A percentile compares a stretch with the other conserved stretches of the same genome.
These are phyloP conservation scores for Phytophthora rubi DNA, from an alignment of 352 stramenopile species.

Conservation along the genomic window DNA sequence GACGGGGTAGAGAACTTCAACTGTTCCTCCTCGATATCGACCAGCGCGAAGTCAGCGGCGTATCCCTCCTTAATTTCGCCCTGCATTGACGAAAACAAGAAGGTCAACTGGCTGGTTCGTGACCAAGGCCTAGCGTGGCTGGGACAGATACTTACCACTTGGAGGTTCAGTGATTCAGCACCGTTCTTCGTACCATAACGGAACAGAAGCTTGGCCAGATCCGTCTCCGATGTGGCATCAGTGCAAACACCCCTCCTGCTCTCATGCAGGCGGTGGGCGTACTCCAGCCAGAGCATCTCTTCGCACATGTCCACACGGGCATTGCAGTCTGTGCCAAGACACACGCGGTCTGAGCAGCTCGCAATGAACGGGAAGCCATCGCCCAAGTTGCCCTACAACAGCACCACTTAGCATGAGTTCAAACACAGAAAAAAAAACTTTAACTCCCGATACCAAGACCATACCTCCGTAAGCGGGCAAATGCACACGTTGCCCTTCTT, in stretches of 20 bases:
- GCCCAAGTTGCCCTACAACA: constrained; percentile 62
- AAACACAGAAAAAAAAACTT: background rate
- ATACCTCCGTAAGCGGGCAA: constrained; percentile 70
- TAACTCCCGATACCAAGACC: background rate
- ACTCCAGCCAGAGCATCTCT: constrained; percentile 86
- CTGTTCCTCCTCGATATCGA: constrained; percentile 76
- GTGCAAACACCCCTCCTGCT: constrained; percentile 72
- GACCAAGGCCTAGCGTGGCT: background rate
- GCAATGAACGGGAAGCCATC: constrained; percentile 76
- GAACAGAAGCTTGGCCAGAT: constrained; percentile 71
- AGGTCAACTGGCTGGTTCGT: constrained; percentile 4
- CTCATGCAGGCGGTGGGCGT: constrained; percentile 69
- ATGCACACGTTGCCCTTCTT: constrained; percentile 80
- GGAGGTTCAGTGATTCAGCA: constrained; percentile 69
- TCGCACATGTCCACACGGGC: constrained; percentile 84
- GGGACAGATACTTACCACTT: constrained; percentile 51
- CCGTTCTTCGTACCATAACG: constrained; percentile 73
- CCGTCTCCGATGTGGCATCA: constrained; percentile 54
- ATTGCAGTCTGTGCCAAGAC: constrained; percentile 80
- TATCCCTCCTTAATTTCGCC: constrained; percentile 72
- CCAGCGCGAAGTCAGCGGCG: constrained; percentile 71
- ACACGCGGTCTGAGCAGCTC: constrained; percentile 69
- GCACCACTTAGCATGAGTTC: constrained; percentile 2
- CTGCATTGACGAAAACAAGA: constrained; percentile 30
- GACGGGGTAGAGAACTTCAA: constrained; percentile 65